Evolutionary conservation across 2,329 filamentous ascomycete species (phyloP).

Genomic region (Remersonia thermophila): DNA sequence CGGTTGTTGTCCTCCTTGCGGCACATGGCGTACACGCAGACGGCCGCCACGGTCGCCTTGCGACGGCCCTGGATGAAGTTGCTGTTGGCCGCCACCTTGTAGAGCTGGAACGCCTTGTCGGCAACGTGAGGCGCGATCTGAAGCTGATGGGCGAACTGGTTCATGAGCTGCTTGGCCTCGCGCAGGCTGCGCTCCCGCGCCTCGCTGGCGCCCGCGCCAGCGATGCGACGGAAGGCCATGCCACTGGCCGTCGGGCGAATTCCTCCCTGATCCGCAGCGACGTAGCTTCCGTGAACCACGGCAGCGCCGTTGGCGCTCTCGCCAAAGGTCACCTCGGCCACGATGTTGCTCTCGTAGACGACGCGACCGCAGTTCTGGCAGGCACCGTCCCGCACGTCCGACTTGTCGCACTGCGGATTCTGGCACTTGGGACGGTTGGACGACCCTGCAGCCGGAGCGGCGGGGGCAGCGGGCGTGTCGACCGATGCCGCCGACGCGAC

Average conservation of each 20-base stretch:
- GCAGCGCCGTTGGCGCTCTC: constrained; percentile 78
- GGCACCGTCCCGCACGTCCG: constrained; percentile 51
- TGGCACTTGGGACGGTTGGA: constrained; percentile 40
- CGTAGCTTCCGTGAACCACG: constrained; percentile 78
- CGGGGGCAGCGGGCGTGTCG: constrained; percentile 13
- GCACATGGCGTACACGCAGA: constrained; percentile 82
- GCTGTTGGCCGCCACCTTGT: constrained; percentile 60
- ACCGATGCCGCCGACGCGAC: constrained; percentile 6
- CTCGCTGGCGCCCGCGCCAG: constrained; percentile 39
- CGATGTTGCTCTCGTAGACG: constrained; percentile 76
- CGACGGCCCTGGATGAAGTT: constrained; percentile 81
- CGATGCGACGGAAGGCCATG: constrained; percentile 48
- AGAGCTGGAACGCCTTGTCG: constrained; percentile 57
- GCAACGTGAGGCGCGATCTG: constrained; percentile 49
- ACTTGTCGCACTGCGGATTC: constrained; percentile 43
- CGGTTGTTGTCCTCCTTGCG: constrained; percentile 67
- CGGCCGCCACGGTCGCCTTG: constrained; percentile 74
- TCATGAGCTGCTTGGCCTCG: constrained; percentile 45
- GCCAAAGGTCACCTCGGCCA: constrained; percentile 82
- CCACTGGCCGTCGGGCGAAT: constrained; percentile 48
- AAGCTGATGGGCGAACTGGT: constrained; percentile 49
- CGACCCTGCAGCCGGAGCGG: constrained; percentile 9
- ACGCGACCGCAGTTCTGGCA: constrained; percentile 80
- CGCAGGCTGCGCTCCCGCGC: constrained; percentile 48
- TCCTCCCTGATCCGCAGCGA: constrained; percentile 75